Conservation (phyloP, 352 stramenopile genomes). For the Globisporangium camurandrum region DNA sequence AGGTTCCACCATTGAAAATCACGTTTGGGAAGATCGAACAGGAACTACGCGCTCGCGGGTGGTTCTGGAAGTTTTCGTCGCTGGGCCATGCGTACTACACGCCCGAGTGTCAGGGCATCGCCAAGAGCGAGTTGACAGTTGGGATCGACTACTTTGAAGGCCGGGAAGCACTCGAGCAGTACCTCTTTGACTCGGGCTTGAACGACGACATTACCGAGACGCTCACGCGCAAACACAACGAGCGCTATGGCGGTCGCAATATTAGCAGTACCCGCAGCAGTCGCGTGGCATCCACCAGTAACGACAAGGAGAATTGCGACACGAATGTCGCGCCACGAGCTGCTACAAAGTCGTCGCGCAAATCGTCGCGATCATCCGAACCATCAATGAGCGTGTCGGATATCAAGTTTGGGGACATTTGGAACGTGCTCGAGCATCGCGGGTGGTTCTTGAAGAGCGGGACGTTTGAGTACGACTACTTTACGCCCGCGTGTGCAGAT, state of each 20-base stretch:
- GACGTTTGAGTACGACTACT: constrained; percentile 60
- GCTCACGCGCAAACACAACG: constrained; percentile 33
- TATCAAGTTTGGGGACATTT: constrained; percentile 66
- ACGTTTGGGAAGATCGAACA: constrained; percentile 52
- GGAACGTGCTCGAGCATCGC: constrained; percentile 31
- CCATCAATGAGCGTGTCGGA: constrained; percentile 2
- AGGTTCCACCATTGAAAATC: constrained; percentile 42
- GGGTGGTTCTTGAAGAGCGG: constrained; percentile 43
- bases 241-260: too few species aligned
- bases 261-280: constrained; percentile 7
- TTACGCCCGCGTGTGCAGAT: constrained; percentile 41
- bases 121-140: constrained; percentile 12
- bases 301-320: constrained; percentile 11
- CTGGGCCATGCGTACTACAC: constrained; percentile 52
- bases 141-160: constrained; percentile 51
- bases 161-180: constrained; percentile 29
- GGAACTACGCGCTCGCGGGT: constrained; percentile 45
- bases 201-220: constrained; percentile 34
- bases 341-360: neutral
- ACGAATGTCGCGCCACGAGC: constrained; percentile 3
- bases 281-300: constrained; percentile 7
- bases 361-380: neutral
- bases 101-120: constrained; percentile 15
- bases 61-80: constrained; percentile 44
- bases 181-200: constrained; percentile 26